Evolutionary conservation across 2,329 filamentous ascomycete species (phyloP).

Genomic region (Sphaerulina musiva): DNA sequence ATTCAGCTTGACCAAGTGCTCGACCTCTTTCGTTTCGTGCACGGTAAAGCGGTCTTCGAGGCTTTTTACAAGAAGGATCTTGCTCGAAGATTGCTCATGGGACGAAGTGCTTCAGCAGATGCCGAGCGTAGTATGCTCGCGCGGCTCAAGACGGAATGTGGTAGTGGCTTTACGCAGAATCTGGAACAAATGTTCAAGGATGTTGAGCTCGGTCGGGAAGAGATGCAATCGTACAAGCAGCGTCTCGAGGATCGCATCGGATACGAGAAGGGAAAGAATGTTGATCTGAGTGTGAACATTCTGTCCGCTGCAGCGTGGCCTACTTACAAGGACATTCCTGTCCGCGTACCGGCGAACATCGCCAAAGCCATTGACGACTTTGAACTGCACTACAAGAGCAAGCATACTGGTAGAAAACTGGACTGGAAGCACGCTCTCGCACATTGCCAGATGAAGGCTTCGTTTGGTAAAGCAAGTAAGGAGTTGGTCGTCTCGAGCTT

Average conservation of each 20-base stretch:
- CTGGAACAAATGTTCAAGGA: slow-evolving; percentile 99
- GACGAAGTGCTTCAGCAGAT: slow-evolving; percentile 85
- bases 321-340: slow-evolving; percentile 69
- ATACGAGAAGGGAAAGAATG: slow-evolving; percentile 44
- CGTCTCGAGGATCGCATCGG: slow-evolving; percentile 51
- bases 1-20: slow-evolving; percentile 86
- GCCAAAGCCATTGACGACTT: slow-evolving; percentile 72
- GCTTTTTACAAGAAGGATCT: slow-evolving; percentile 99
- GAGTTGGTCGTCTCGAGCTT: slow-evolving; percentile 87
- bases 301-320: slow-evolving; percentile 92
- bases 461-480: slow-evolving; percentile 72
- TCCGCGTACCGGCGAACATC: slow-evolving; percentile 70
- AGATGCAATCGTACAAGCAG: slow-evolving; percentile 81
- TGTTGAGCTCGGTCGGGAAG: slow-evolving; percentile 84
- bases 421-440: slow-evolving; percentile 92
- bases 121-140: slow-evolving; percentile 93
- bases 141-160: slow-evolving; percentile 88
- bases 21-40: slow-evolving; percentile 91
- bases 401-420: slow-evolving; percentile 80
- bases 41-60: slow-evolving; percentile 96
- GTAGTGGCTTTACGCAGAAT: slow-evolving; percentile 90
- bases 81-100: slow-evolving; percentile 82
- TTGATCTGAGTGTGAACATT: slow-evolving; percentile 81
- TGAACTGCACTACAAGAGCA: slow-evolving; percentile 76
- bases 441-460: slow-evolving; percentile 77